Percentiles rank a stretch among this genome's conserved stretches.
These are phyloP conservation scores for Thymus mandschuricus DNA, from an alignment of 257 asterid genomes.

Conservation along the genomic window DNA sequence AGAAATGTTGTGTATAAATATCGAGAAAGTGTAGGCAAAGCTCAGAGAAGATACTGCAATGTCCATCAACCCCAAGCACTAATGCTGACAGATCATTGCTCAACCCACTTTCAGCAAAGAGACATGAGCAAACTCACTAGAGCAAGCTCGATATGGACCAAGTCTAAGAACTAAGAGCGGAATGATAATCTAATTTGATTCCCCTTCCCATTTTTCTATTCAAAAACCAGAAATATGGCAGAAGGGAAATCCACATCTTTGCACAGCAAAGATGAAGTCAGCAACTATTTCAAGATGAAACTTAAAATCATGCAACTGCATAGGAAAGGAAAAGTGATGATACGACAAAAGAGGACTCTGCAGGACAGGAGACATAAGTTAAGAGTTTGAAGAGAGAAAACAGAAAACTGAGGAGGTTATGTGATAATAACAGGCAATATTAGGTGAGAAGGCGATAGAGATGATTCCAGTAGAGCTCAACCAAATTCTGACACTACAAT, in stretches of 20 bases:
- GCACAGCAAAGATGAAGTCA: constrained; percentile 34
- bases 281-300: constrained; percentile 34
- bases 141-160: constrained; percentile 4
- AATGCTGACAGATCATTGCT: constrained; percentile 8
- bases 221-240: constrained; percentile 63
- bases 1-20: constrained; percentile 15
- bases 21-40: constrained; percentile 5
- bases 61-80: constrained; percentile 20
- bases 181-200: constrained; percentile 38
- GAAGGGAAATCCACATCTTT: constrained; percentile 42
- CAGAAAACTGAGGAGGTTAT: neutral
- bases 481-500: constrained; percentile 31
- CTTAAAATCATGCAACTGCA: constrained; percentile 8
- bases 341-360: neutral
- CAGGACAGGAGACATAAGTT: constrained; percentile 4
- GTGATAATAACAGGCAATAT: constrained; percentile 7
- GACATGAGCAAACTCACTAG: neutral
- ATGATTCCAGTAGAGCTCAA: neutral
- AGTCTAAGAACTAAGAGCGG: constrained; percentile 35
- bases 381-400: neutral
- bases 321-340: constrained; percentile 7
- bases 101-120: constrained; percentile 26
- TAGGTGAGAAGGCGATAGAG: constrained; percentile 1
- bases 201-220: constrained; percentile 56
- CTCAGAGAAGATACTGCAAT: constrained; percentile 12